Evolutionary conservation across 331 rosid genomes (phyloP), one percentile per base, ranked within the genome.

Genomic region (Rosa hybrid): DNA sequence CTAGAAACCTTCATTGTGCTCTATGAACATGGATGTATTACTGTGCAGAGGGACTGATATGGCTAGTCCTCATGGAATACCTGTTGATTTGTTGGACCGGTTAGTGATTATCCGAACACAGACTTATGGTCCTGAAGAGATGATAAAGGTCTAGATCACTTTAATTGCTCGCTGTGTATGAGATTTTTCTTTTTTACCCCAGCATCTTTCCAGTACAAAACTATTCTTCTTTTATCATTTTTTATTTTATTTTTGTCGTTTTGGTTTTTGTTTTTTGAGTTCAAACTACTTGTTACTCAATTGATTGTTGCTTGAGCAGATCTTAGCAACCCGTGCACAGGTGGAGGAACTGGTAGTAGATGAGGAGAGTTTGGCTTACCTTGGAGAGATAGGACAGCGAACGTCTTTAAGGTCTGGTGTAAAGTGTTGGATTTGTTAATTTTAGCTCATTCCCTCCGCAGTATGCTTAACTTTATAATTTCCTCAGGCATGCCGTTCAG

Each of bases 11-110:
- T 21, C 54, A 51, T 45, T 44, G 21, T 54, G 49, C 38, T 42
- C 12, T 75, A 64, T 81, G 27, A 83, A 53, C 70, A 54, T 79
- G 62, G 65, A 64, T 78, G 17, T 78, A 74, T 77, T 74, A 7
- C 67, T 65, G 34, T 78, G 75, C 88, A 95, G 99, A 88, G 99
- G 99, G 59, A 93, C 97, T 45, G 98, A 93, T 85, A 95, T 93
- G 99, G 84, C 86, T 82, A 91, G 99, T 85, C 98, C 99, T 79
- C 99, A 95, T 80, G 99, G 99, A 81, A 91, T 95, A 84, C 99
- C 99, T 25, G 93, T 93, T 12, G 96, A 93, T 90, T 90, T 95
- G 78, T 82, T 95, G 87, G 99, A 95, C 84, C 90, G 97, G 68
- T 81, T 95, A 84, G 94, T 87, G 80, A 95, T 95, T 81, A 90